Percentiles rank a stretch among this genome's conserved stretches.
These are phyloP conservation scores for Candida tammaniensis DNA, from an alignment of 805 yeast genomes.

Conservation along the genomic window DNA sequence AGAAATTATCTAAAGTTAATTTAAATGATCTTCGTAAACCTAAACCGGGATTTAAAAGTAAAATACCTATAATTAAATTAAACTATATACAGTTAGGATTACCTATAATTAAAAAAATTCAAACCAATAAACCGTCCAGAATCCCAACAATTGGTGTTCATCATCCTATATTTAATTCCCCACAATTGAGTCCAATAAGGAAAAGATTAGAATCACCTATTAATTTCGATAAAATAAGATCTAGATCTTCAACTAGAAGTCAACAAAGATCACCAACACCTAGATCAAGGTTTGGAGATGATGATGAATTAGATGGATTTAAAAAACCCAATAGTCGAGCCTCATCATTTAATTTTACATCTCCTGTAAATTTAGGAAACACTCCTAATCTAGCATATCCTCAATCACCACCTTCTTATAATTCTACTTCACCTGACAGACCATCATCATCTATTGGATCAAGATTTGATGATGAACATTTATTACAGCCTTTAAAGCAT, in stretches of 20 bases:
- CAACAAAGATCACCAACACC: conserved; percentile 12
- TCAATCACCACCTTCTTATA: conserved; percentile 11
- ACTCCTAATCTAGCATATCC: conserved; percentile 13
- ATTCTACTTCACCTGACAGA: conserved; percentile 29
- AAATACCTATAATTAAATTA: conserved; percentile 24
- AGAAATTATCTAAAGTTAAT: neutral
- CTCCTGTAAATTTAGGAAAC: conserved; percentile 9
- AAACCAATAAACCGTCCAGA: conserved; percentile 8
- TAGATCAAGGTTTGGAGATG: conserved; percentile 6
- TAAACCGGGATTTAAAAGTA: conserved; percentile 7
- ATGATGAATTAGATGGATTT: neutral
- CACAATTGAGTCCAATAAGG: conserved; percentile 1
- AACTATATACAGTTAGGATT: conserved; percentile 19
- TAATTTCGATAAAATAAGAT: conserved; percentile 1
- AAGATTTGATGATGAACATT: conserved; percentile 29
- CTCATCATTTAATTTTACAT: conserved; percentile 4
- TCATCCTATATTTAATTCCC: conserved; percentile 32
- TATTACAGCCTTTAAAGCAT: conserved; percentile 22
- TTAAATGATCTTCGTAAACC: conserved; percentile 10
- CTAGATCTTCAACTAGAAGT: neutral
- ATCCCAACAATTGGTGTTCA: conserved; percentile 29
- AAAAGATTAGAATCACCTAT: conserved; percentile 8
- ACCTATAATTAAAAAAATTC: conserved; percentile 22
- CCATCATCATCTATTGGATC: conserved; percentile 35
- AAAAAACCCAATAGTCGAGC: conserved; percentile 1